phyloP scores from a whole-genome alignment of 169 alveolate species.

The Cryptosporidium viatorum region DNA sequence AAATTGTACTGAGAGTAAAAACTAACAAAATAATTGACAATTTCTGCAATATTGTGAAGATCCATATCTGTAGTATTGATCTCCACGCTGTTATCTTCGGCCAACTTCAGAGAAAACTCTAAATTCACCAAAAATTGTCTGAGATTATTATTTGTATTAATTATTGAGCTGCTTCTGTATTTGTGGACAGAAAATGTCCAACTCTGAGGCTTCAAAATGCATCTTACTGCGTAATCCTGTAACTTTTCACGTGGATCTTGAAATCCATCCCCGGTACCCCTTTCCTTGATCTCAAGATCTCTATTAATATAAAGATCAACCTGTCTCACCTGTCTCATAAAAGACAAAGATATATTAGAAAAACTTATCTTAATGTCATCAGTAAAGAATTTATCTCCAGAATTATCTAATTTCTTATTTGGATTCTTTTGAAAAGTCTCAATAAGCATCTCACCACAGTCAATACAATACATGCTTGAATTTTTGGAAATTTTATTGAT shows the following conservation, averaged over 20 bases:
- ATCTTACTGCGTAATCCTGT: neutral
- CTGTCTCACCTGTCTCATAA: constrained; percentile 6
- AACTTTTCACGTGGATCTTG: neutral
- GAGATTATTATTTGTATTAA: neutral
- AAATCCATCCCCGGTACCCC: neutral
- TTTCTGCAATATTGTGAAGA: constrained; percentile 54
- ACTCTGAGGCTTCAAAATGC: constrained; percentile 41
- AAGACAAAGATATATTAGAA: constrained; percentile 29
- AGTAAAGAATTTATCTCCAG: constrained; percentile 8
- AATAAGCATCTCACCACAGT: constrained; percentile 38
- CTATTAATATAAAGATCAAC: constrained; percentile 14
- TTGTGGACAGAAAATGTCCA: constrained; percentile 23
- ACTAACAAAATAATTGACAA: constrained; percentile 16
- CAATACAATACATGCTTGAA: constrained; percentile 14
- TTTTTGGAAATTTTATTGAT: neutral
- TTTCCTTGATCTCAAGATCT: neutral
- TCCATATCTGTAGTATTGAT: constrained; percentile 37
- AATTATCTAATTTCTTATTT: neutral
- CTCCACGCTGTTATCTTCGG: constrained; percentile 32
- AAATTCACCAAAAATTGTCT: constrained; percentile 8
- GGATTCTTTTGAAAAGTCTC: constrained; percentile 1
- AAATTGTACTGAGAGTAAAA: constrained; percentile 40
- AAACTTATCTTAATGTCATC: constrained; percentile 13
- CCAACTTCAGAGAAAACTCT: constrained; percentile 19
- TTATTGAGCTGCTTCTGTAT: neutral